Base-by-base conservation (phyloP, 176 grass and related monocot species). In the Tillandsia leiboldiana region DNA sequence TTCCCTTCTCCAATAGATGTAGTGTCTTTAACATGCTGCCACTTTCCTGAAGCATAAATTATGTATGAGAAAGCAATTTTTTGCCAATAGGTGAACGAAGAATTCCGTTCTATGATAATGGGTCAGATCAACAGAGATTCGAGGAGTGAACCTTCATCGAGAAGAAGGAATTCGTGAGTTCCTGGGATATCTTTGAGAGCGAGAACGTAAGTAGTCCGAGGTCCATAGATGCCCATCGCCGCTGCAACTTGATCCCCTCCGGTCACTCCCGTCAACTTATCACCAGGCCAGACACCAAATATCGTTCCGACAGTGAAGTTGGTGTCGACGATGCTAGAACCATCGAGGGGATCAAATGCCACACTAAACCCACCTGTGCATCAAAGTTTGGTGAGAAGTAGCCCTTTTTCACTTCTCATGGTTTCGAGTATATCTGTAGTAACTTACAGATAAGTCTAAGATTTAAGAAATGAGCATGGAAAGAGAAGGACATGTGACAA, bases 301-400 rank as follows among this genome's bases (percentile, higher is more conserved):
- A 99, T 99, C 66, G 95, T 99, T 63, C 95, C 90, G 0, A 99
- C 95, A 0, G 95, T 99, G 82, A 99, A 94, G 82, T 99, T 99
- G 0, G 90, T 94, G 72, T 99, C 95, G 2, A 99, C 95, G 5
- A 99, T 99, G 75, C 95, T 99, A 51, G 95, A 99, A 0, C 90
- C 95, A 9, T 99, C 95, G 2, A 99, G 87, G 48, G 95, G 95
- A 18, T 99, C 95, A 64, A 99, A 99, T 10, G 90, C 95, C 5
- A 90, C 95, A 12, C 95, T 99, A 69, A 99, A 99, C 51, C 95
- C 87, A 66, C 95, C 95, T 99, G 79, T 42, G 8, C 48, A 17
- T 63, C 26, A 73, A 63, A 18, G 33, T 11, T n/a, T 33, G 11
- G 20, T 11, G 51, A 81, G 66, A n/a, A 10, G 13, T 75, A 6